A percentile compares a stretch with the other conserved stretches of the same genome.
phyloP scores from a whole-genome alignment of 2,329 filamentous ascomycete species.

The Blastomyces percursus region DNA sequence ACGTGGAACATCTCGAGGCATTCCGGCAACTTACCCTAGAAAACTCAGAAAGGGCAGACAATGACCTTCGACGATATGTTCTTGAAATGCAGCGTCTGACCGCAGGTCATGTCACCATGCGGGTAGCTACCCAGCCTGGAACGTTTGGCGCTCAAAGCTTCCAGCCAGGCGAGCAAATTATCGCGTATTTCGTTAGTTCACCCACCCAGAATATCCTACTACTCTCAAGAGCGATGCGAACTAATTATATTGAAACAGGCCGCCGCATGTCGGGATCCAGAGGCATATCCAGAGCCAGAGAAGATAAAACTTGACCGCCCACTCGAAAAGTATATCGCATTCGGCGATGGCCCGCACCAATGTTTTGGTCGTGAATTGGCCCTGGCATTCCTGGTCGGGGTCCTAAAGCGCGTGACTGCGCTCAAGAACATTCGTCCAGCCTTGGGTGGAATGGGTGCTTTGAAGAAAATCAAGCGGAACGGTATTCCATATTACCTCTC shows the following conservation, averaged over 20 bases:
- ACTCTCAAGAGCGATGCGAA: background rate
- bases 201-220: background rate
- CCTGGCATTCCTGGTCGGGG: conserved; percentile 29
- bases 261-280: conserved; percentile 27
- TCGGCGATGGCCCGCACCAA: conserved; percentile 38
- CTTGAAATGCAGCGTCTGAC: conserved; percentile 16
- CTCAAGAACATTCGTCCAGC: conserved; percentile 37
- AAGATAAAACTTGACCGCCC: conserved; percentile 36
- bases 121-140: conserved; percentile 25
- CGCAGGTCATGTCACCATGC: conserved; percentile 28
- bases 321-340: conserved; percentile 30
- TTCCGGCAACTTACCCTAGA: conserved; percentile 29
- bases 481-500: conserved; percentile 36
- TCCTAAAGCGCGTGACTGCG: conserved; percentile 35
- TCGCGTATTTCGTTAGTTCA: conserved; percentile 23
- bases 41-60: conserved; percentile 23
- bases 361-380: conserved; percentile 37
- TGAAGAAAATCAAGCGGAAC: conserved; percentile 33
- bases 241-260: conserved; percentile 13
- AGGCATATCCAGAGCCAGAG: conserved; percentile 27
- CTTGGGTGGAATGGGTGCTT: conserved; percentile 35
- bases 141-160: conserved; percentile 33
- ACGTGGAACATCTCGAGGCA: conserved; percentile 33
- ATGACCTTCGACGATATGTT: conserved; percentile 14
- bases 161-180: conserved; percentile 30